Conservation (phyloP, 371 early-diverging fungal species). For the Dichotomocladium elegans region DNA sequence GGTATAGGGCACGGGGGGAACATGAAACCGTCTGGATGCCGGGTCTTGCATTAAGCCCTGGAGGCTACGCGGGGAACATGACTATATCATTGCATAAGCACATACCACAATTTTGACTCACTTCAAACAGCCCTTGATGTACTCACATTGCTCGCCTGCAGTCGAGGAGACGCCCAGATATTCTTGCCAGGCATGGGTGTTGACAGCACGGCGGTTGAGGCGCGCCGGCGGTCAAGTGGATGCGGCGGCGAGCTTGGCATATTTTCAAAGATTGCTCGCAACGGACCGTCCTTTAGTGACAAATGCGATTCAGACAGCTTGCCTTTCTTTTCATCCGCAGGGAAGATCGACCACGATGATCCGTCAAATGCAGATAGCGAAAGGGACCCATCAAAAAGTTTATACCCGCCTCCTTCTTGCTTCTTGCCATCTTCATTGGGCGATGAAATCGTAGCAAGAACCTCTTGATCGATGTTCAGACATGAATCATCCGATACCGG, state of each 20-base stretch:
- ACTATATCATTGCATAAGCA: neutral
- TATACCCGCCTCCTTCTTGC: neutral
- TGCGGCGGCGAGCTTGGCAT: constrained; percentile 10
- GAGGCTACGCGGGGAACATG: constrained; percentile 7
- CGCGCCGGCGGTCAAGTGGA: neutral
- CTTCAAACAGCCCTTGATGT: neutral
- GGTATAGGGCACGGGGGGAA: constrained; percentile 7
- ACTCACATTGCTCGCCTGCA: constrained; percentile 11
- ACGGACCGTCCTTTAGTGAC: constrained; percentile 11
- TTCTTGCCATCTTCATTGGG: constrained; percentile 4
- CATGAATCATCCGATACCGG: constrained; percentile 10
- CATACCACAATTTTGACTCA: neutral
- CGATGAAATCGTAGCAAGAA: constrained; percentile 4
- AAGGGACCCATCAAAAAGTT: constrained; percentile 2
- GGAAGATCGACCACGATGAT: constrained; percentile 7
- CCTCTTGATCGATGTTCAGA: constrained; percentile 9
- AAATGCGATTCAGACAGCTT: constrained; percentile 1
- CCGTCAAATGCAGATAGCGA: constrained; percentile 9
- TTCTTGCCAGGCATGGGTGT: constrained; percentile 4
- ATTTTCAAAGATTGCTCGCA: constrained; percentile 18
- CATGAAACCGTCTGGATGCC: neutral
- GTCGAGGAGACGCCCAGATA: constrained; percentile 11
- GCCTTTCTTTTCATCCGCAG: neutral
- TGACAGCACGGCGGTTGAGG: constrained; percentile 4
- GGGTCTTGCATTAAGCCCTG: constrained; percentile 1